phyloP scores from a whole-genome alignment of 2,329 filamentous ascomycete species.

The Alternaria brassicae region DNA sequence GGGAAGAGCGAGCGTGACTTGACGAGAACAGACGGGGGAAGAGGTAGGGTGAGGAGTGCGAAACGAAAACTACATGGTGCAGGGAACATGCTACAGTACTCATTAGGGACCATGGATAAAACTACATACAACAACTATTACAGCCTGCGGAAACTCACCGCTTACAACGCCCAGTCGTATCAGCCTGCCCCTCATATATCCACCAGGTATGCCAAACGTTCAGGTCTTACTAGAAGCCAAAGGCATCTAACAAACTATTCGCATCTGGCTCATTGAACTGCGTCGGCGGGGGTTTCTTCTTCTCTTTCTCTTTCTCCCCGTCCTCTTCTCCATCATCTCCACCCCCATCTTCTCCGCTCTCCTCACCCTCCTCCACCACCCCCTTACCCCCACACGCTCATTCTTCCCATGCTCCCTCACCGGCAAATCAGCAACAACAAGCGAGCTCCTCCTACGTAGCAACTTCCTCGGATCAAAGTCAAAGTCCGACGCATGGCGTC shows the following conservation, averaged over 20 bases:
- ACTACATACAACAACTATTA: background rate
- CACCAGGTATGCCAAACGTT: background rate
- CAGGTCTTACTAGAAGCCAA: slow-evolving; percentile 74
- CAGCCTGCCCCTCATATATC: background rate
- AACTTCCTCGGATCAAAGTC: slow-evolving; percentile 69
- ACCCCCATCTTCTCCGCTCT: slow-evolving; percentile 32
- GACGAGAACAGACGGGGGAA: no score
- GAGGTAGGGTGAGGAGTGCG: no score
- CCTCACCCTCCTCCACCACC: slow-evolving; percentile 28
- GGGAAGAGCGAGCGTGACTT: no score
- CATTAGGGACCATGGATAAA: no score
- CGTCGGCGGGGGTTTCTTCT: slow-evolving; percentile 68
- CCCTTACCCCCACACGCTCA: slow-evolving; percentile 25
- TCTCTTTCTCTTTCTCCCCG: slow-evolving; percentile 53
- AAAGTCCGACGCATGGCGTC: slow-evolving; percentile 31
- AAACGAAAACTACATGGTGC: no score
- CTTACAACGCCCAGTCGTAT: background rate
- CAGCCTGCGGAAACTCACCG: background rate
- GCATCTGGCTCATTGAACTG: slow-evolving; percentile 93
- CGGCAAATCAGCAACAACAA: slow-evolving; percentile 80
- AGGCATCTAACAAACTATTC: slow-evolving; percentile 86
- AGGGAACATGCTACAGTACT: no score
- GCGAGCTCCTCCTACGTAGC: slow-evolving; percentile 73
- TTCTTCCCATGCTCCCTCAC: slow-evolving; percentile 32
- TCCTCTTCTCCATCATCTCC: slow-evolving; percentile 47